Percentiles rank a stretch among this genome's conserved stretches.
Evolutionary conservation across 352 stramenopile genomes (phyloP).

Genomic region (Globisporangium splendens): DNA sequence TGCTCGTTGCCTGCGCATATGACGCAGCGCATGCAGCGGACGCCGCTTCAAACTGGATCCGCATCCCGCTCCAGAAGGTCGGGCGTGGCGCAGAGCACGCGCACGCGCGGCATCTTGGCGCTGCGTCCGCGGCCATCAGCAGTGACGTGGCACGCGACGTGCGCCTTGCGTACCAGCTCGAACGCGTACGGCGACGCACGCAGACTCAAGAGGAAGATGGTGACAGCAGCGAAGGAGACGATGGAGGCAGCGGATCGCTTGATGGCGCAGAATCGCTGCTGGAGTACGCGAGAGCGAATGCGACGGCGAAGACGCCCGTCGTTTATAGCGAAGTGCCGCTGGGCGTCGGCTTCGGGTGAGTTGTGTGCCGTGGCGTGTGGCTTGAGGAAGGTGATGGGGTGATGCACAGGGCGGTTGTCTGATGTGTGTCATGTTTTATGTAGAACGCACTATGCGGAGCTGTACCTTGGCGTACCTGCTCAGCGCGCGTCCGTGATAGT

Average conservation of each 20-base stretch:
- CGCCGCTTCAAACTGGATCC: constrained; percentile 11
- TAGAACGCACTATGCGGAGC: constrained; percentile 81
- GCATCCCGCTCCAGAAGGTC: constrained; percentile 20
- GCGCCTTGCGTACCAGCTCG: constrained; percentile 34
- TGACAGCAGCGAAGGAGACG: neutral
- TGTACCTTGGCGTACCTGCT: constrained; percentile 74
- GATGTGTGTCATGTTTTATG: constrained; percentile 5
- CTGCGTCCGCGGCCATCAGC: neutral
- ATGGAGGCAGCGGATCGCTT: constrained; percentile 10
- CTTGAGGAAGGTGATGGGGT: no score
- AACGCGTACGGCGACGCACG: constrained; percentile 42
- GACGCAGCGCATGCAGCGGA: no score
- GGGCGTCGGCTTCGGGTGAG: constrained; percentile 62
- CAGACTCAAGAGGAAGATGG: constrained; percentile 10
- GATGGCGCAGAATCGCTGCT: no score
- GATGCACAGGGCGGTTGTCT: constrained; percentile 1
- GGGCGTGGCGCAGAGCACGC: constrained; percentile 2
- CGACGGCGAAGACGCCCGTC: constrained; percentile 15
- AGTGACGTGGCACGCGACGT: constrained; percentile 13
- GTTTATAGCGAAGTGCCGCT: constrained; percentile 61
- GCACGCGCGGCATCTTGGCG: constrained; percentile 12
- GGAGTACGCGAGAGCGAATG: neutral
- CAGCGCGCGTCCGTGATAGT: constrained; percentile 85
- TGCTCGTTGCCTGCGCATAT: no score
- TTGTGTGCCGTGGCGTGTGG: neutral